These are phyloP conservation scores for Nemania abortiva DNA, from an alignment of 2,329 filamentous ascomycete species.

Conservation along the genomic window DNA sequence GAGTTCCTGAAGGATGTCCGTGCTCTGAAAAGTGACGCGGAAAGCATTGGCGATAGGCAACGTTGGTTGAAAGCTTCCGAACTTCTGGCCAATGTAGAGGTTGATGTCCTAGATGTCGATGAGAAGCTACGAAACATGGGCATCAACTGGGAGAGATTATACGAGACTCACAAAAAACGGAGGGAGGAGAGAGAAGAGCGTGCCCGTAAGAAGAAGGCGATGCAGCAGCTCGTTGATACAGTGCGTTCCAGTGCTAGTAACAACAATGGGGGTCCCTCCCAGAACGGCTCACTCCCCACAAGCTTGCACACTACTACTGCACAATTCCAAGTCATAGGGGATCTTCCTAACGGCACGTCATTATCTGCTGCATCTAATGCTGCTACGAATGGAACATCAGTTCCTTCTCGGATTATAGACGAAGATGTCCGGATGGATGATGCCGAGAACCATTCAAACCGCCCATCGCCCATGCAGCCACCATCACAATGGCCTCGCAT, in stretches of 20 bases:
- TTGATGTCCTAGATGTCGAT: slow-evolving; percentile 86
- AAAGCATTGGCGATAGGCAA: slow-evolving; percentile 83
- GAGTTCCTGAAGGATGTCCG: slow-evolving; percentile 93
- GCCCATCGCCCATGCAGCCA: slow-evolving; percentile 62
- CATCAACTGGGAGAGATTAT: slow-evolving; percentile 85
- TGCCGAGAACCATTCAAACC: slow-evolving; percentile 59
- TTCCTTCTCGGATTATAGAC: slow-evolving; percentile 60
- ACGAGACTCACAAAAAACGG: slow-evolving; percentile 77
- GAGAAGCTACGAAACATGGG: slow-evolving; percentile 67
- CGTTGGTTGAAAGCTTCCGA: slow-evolving; percentile 89
- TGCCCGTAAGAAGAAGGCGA: slow-evolving; percentile 70
- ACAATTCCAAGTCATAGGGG: slow-evolving; percentile 67
- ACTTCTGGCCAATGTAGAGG: slow-evolving; percentile 91
- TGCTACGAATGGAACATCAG: slow-evolving; percentile 68
- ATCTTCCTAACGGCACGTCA: slow-evolving; percentile 70
- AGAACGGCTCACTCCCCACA: slow-evolving; percentile 62
- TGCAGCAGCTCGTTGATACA: slow-evolving; percentile 66
- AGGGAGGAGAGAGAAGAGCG: slow-evolving; percentile 70
- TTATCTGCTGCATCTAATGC: slow-evolving; percentile 53
- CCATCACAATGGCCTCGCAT: slow-evolving; percentile 59
- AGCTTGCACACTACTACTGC: slow-evolving; percentile 60
- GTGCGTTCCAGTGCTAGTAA: slow-evolving; percentile 64
- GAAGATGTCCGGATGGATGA: slow-evolving; percentile 74
- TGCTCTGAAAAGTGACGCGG: slow-evolving; percentile 85
- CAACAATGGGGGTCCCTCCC: slow-evolving; percentile 61